Evolutionary conservation across 352 stramenopile species (phyloP), one percentile per base, ranked within the genome.

Genomic region (Globisporangium lucens): DNA sequence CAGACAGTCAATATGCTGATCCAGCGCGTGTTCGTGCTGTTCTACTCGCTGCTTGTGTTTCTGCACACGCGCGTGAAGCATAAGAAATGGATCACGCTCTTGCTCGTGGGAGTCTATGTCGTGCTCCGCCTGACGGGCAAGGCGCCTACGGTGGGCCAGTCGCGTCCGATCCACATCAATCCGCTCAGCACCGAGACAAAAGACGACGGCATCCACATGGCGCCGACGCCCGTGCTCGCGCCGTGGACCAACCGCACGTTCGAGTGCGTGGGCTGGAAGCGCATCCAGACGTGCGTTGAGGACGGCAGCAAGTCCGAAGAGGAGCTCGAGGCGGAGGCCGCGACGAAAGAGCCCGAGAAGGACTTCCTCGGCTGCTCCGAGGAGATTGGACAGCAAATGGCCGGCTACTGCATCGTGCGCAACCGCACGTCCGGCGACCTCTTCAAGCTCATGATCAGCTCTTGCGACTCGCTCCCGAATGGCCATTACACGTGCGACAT

Each of bases 221-320:
- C 71, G 30, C 80, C 83, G 2, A 89, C 83, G 43, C 74, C 73
- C 7, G 75, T 95, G 53, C 59, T 75, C 0, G 71, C 81, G 41
- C 75, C 85, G 0, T 95, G 87, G 87, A 91, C 82, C 4, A 88
- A 93, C 65, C 76, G 85, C 53, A 80, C 80, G 63, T 95, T 91
- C 57, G 87, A 95, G 71, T 95, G 87, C 65, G 76, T 95, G 46
- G 85, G 85, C 53, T 95, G 87, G 87, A 92, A 95, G 66, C 84
- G 84, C 43, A 89, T 88, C 46, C 79, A 94, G n/a, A 82, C 84
- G 63, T 95, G 87, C 56, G 68, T 67, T 43, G 69, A 85, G 52
- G 75, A 85, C 20, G 67, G 70, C 33, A 72, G 87, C 46, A 75
- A 77, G 56, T 72, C 83, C 7, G 68, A 67, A 0, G 65, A 78